Evolutionary conservation across 441 rosid species (phyloP).

Genomic region (Theobroma grandiflorum): DNA sequence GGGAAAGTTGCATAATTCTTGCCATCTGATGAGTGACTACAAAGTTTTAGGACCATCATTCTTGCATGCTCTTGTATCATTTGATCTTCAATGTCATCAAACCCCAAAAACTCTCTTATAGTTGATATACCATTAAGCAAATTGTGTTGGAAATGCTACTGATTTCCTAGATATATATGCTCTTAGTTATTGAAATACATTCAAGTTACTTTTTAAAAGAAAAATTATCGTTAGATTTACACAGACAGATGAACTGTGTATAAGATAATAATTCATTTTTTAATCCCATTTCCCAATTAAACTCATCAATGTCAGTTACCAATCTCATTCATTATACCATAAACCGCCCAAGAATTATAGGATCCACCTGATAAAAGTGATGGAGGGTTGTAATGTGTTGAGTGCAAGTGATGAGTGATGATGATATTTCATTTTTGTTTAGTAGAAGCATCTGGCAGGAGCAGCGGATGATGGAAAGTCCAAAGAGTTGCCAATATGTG

Average conservation of each 20-base stretch:
- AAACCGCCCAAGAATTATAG: neutral
- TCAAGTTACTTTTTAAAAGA: too few species aligned
- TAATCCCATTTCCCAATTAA: neutral
- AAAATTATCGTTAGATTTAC: too few species aligned
- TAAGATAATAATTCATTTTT: too few species aligned
- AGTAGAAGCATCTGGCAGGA: neutral
- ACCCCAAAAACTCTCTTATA: neutral
- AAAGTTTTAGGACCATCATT: constrained; percentile 22
- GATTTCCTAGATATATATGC: neutral
- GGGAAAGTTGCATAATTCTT: constrained; percentile 22
- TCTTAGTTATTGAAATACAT: too few species aligned
- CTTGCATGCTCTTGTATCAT: constrained; percentile 9
- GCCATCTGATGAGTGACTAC: constrained; percentile 26
- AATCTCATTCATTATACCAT: neutral
- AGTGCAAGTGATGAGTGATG: neutral
- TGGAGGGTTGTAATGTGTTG: neutral
- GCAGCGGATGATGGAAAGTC: constrained; percentile 25
- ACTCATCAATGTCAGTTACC: neutral
- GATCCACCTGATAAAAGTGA: neutral
- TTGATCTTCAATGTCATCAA: constrained; percentile 8
- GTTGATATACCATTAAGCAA: neutral
- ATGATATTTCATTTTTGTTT: neutral
- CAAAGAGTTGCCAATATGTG: constrained; percentile 22
- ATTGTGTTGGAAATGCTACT: neutral
- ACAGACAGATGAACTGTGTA: too few species aligned